A percentile compares a stretch with the other conserved stretches of the same genome.
phyloP scores from a whole-genome alignment of 768 basidiomycete species.

The Asterophora parasitica region DNA sequence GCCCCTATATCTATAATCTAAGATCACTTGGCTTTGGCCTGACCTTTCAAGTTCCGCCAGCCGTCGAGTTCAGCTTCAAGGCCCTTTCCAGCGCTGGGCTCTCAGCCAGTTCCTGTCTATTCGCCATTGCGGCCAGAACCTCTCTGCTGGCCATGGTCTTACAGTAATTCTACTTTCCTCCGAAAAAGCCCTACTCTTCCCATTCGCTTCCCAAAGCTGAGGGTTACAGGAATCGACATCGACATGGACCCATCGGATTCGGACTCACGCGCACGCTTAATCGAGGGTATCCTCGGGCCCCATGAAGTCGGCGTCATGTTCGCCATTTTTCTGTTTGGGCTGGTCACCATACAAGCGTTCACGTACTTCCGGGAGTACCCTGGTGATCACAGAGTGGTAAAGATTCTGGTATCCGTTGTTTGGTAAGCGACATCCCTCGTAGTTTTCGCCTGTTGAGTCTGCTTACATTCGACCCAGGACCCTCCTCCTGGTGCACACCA shows the following conservation, averaged over 20 bases:
- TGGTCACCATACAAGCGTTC: slow-evolving; percentile 8
- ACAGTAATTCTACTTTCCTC: no score
- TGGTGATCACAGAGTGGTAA: slow-evolving; percentile 1
- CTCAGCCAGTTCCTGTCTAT: no score
- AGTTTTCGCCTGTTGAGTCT: not conserved
- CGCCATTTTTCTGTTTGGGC: slow-evolving; percentile 13
- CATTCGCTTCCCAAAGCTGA: not conserved
- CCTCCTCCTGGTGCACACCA: slow-evolving; percentile 2
- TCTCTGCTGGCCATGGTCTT: no score
- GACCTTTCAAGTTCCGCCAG: no score
- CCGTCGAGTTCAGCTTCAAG: no score
- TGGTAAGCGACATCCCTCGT: slow-evolving; percentile 1
- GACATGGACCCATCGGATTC: not conserved
- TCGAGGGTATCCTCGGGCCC: slow-evolving; percentile 6
- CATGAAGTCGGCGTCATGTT: slow-evolving; percentile 9
- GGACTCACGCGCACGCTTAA: not conserved
- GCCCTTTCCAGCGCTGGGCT: no score
- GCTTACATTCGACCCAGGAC: not conserved
- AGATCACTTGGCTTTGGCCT: no score
- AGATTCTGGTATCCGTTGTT: slow-evolving; percentile 5
- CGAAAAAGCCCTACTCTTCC: no score
- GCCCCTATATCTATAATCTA: no score
- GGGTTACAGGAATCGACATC: no score
- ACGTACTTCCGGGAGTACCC: slow-evolving; percentile 9
- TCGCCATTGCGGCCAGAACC: no score